Base-by-base conservation (phyloP, 23 red algal genomes). In the Gracilaria gracilis region DNA sequence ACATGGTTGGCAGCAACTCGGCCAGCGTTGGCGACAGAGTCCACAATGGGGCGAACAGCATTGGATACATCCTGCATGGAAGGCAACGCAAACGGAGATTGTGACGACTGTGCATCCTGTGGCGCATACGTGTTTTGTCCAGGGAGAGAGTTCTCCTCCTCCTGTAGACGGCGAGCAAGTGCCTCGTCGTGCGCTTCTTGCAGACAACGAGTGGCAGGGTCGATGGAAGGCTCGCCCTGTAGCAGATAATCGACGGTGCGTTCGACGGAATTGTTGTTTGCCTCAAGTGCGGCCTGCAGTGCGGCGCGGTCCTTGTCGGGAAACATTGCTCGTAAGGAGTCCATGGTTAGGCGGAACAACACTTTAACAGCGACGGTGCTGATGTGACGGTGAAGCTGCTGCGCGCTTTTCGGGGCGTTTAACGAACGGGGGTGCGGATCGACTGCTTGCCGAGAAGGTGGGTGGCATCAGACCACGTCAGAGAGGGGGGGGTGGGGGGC, bases 231-330 rank as follows among this genome's bases (percentile, higher is more conserved):
- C 61, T 67, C 39, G 21, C 24, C 53, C 37, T 33, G 66, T 24
- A 90, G 76, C n/a, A 90, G 87, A 15, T 24, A 90, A 57, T 90
- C 87, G 57, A 90, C 87, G 6, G 87, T 90, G 28, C 87, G 87
- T 51, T 90, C 87, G 29, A 90, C 73, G 6, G 87, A 90, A 42
- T 61, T 61, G 61, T 62, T 74, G 76, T 90, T 47, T 19, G 87
- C 87, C 70, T 70, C 24, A 21, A 90, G 61, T 24, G 87, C 76
- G 57, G 87, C 87, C 42, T 90, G 74, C 24, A 90, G 74, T 16
- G 76, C 71, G 31, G 75, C 35, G 36, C 31, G 34, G 87, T 90
- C 87, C 27, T 32, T 50, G 73, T 90, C 87, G 33, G 87, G 87
- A 53, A 90, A 90, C 73, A 90, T 90, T 31, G 87, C 87, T 24